A percentile compares a stretch with the other conserved stretches of the same genome.
Conservation (phyloP, 108 stramenopile species). For the Schizochytrium sp. region DNA sequence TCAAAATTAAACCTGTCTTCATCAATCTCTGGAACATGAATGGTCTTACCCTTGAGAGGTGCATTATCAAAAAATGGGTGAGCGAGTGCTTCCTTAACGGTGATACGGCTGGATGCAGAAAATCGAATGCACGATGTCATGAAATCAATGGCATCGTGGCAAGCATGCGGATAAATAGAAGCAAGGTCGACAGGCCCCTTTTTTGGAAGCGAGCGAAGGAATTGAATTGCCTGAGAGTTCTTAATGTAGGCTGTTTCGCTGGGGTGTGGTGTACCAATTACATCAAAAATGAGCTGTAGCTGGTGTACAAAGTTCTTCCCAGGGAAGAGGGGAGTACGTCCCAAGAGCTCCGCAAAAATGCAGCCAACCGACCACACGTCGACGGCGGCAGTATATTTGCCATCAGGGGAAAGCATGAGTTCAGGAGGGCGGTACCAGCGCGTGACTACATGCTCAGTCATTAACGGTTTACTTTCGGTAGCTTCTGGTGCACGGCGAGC, state of each 20-base stretch:
- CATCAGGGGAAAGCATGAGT: conserved; percentile 78
- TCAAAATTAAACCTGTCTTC: conserved; percentile 45
- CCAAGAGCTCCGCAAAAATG: conserved; percentile 80
- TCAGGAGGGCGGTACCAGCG: conserved; percentile 82
- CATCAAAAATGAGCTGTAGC: conserved; percentile 80
- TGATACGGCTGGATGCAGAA: conserved; percentile 69
- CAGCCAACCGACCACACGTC: conserved; percentile 82
- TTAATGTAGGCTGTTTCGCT: conserved; percentile 55
- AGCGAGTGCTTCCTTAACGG: conserved; percentile 71
- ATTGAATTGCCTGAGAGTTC: conserved; percentile 72
- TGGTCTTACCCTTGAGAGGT: conserved; percentile 28
- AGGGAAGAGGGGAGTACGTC: conserved; percentile 78
- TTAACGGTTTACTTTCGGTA: conserved; percentile 71
- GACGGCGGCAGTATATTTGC: conserved; percentile 77
- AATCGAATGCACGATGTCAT: conserved; percentile 71
- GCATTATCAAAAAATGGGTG: conserved; percentile 74
- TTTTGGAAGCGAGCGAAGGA: conserved; percentile 66
- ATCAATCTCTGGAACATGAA: conserved; percentile 33
- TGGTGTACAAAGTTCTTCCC: conserved; percentile 82
- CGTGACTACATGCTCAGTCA: conserved; percentile 84
- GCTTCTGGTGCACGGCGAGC: conserved; percentile 69
- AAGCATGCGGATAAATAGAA: conserved; percentile 69
- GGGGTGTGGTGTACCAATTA: conserved; percentile 72
- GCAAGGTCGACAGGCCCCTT: conserved; percentile 64
- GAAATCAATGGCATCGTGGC: conserved; percentile 67